These are phyloP conservation scores for Tulasnella sp. DNA, from an alignment of 768 basidiomycete species.

Conservation along the genomic window DNA sequence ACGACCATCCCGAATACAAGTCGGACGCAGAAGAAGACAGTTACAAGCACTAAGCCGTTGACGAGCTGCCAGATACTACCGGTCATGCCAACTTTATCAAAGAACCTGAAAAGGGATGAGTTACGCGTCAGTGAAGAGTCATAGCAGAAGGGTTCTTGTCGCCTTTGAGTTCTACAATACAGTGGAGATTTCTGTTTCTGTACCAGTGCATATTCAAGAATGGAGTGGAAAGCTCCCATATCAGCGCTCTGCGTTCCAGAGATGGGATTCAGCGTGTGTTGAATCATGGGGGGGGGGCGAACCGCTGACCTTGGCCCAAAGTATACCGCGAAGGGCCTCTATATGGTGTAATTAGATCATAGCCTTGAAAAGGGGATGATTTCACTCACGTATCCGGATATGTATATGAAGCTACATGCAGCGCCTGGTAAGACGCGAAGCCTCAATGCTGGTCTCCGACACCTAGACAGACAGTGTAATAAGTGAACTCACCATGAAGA, in stretches of 20 bases:
- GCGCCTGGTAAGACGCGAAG: slow-evolving; percentile 43
- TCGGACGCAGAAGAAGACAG: slow-evolving; percentile 57
- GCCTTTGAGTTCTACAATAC: too few relatives aligned
- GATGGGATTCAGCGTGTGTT: slow-evolving; percentile 5
- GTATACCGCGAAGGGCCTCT: slow-evolving; percentile 64
- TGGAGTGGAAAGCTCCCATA: slow-evolving; percentile 38
- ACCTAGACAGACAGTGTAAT: too few relatives aligned
- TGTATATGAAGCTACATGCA: slow-evolving; percentile 53
- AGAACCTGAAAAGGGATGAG: slow-evolving; percentile 38
- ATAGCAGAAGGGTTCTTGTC: too few relatives aligned
- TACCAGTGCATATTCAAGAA: slow-evolving; percentile 86
- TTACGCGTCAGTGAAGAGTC: not conserved
- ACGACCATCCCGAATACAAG: slow-evolving; percentile 51
- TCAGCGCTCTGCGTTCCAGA: slow-evolving; percentile 27
- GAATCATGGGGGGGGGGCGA: slow-evolving; percentile 21
- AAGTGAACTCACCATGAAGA: slow-evolving; percentile 54
- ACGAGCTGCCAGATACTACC: slow-evolving; percentile 55
- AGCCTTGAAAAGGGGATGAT: not conserved
- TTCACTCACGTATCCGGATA: slow-evolving; percentile 54
- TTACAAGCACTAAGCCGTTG: slow-evolving; percentile 58
- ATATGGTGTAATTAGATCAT: not conserved
- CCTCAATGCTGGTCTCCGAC: too few relatives aligned
- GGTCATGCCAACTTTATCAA: slow-evolving; percentile 66
- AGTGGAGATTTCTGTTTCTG: slow-evolving; percentile 18
- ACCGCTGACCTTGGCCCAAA: slow-evolving; percentile 69